These are phyloP conservation scores for Huntiella bhutanensis DNA, from an alignment of 2,329 filamentous ascomycete genomes.

Conservation along the genomic window DNA sequence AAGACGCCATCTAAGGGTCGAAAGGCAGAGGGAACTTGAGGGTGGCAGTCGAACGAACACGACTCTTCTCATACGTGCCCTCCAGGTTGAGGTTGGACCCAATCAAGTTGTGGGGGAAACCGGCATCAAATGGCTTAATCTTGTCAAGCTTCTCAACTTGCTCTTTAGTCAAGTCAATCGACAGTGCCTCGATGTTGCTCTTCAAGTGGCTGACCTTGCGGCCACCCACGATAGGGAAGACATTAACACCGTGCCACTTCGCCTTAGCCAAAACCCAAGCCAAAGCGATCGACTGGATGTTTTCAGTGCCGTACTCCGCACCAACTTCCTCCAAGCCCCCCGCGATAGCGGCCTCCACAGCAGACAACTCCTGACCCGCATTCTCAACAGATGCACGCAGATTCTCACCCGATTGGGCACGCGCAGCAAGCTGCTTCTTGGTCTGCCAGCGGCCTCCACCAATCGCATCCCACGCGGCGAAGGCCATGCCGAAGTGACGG, in stretches of 20 bases:
- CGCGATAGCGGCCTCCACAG: constrained; percentile 32
- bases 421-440: constrained; percentile 18
- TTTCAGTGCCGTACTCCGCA: constrained; percentile 31
- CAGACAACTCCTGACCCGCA: constrained; percentile 19
- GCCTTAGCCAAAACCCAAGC: constrained; percentile 33
- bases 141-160: constrained; percentile 36
- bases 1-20: background rate
- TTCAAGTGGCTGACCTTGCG: constrained; percentile 32
- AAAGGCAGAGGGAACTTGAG: constrained; percentile 2
- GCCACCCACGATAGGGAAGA: constrained; percentile 34
- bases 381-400: constrained; percentile 16
- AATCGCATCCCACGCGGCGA: constrained; percentile 41
- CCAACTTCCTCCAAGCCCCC: constrained; percentile 41
- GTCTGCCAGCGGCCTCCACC: constrained; percentile 33
- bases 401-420: constrained; percentile 21
- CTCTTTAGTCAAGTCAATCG: constrained; percentile 27
- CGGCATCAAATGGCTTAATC: constrained; percentile 29
- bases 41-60: background rate
- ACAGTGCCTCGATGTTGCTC: constrained; percentile 37
- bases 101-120: background rate
- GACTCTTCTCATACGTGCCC: too few species aligned
- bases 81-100: constrained; percentile 2
- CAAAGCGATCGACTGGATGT: constrained; percentile 39
- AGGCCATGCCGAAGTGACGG: constrained; percentile 26
- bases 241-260: constrained; percentile 20